Base-by-base conservation (phyloP, 805 yeast species). In the Komagataella phaffii region DNA sequence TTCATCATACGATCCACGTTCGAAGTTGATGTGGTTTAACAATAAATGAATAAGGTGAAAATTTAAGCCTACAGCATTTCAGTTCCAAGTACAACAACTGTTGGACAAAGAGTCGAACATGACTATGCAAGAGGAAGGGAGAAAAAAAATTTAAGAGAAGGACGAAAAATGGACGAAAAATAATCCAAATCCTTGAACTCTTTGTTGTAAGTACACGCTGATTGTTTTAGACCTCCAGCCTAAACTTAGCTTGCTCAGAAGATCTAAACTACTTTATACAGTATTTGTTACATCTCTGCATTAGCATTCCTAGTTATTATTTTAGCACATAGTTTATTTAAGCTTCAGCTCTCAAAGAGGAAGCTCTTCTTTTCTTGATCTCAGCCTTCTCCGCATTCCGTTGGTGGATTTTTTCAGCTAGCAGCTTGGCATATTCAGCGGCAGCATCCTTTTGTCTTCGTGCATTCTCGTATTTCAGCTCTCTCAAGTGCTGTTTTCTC, bases 391-490 rank as follows among this genome's bases (percentile, higher is more conserved):
- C 96, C 73, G 95, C 91, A 83, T 91, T 91, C 80, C 90, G 88
- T 79, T 91, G 97, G 76, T 88, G 86, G 75, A 91, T 85, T 78
- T 98, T 91, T 81, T 88, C 79, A 72, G 99, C 98, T 74, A 93
- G 82, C 72, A 93, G 81, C 79, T 90, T 96, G 72, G 97, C 95
- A 85, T 93, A 93, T 79, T 93, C 99, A 72, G 98, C 96, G 76
- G 99, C 99, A 79, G 96, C 96, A 76, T 93, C 98, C 88, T 96
- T 89, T 79, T 89, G 96, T 70, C 88, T 89, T 82, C 88, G 96
- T 74, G 98, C 97, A 76, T 88, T 87, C 80, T 83, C 87, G 74
- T 87, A 79, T 85, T 93, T 93, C 77, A 83, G 78, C 67, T 96
- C 83, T 74, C 80, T 86, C 74, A 87, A 84, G 72, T 88, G 90